Percentiles rank a stretch among this genome's conserved stretches.
Evolutionary conservation across 2,329 filamentous ascomycete species (phyloP).

Genomic region (Coccinonectria pachysandricola): DNA sequence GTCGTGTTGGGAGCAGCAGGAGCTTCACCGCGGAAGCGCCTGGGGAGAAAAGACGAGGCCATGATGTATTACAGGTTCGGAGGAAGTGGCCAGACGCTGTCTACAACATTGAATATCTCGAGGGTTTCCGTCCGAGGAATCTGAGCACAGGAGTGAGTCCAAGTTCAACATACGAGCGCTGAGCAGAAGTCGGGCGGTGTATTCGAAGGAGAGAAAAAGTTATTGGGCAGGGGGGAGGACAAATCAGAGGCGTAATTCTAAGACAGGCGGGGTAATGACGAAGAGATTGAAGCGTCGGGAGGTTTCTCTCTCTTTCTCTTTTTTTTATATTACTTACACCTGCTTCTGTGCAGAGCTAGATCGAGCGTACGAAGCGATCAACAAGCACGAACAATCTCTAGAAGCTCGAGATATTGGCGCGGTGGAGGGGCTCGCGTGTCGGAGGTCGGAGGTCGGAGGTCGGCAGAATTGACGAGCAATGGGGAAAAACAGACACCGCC

Average conservation of each 20-base stretch:
- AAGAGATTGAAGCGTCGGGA: too few relatives aligned
- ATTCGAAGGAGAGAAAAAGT: conserved; percentile 12
- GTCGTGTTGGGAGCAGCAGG: conserved; percentile 33
- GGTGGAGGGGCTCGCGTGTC: conserved; percentile 3
- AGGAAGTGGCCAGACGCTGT: conserved; percentile 23
- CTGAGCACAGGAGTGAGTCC: conserved; percentile 18
- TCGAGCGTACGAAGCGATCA: conserved; percentile 6
- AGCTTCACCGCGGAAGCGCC: conserved; percentile 51
- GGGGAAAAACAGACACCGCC: too few relatives aligned
- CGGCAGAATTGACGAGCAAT: conserved; percentile 1
- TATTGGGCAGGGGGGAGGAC: too few relatives aligned
- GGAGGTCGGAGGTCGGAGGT: conserved; percentile 1
- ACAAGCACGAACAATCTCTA: conserved; percentile 10
- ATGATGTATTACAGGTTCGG: conserved; percentile 37
- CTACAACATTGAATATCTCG: conserved; percentile 25
- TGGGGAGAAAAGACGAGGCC: conserved; percentile 45
- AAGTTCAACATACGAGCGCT: conserved; percentile 8
- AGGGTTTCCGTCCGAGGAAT: conserved; percentile 11
- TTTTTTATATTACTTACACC: too few relatives aligned
- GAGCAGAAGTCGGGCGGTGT: conserved; percentile 6
- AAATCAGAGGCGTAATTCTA: conserved; percentile 3
- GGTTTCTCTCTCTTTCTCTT: too few relatives aligned
- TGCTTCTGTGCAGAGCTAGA: conserved; percentile 4
- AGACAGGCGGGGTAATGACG: too few relatives aligned
- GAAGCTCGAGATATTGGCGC: conserved; percentile 6